Percentiles rank a stretch among this genome's conserved stretches.
Conservation (phyloP, 306 rosid species). For the Inga laurina region DNA sequence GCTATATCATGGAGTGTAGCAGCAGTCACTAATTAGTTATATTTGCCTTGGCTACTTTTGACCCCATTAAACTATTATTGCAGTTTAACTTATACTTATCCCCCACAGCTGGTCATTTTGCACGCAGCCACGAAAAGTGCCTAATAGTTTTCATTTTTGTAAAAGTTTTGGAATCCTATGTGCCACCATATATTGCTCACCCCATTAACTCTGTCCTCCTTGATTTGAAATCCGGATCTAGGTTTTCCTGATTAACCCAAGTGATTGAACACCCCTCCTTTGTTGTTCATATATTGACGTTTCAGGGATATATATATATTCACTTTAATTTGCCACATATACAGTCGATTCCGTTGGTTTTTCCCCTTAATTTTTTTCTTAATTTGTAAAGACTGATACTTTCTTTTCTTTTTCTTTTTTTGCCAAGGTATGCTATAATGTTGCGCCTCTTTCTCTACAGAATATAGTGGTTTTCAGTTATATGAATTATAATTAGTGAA, state of each 20-base stretch:
- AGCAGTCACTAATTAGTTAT: conserved; percentile 77
- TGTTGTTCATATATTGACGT: neutral
- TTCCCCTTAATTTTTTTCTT: neutral
- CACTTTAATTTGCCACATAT: too few species aligned
- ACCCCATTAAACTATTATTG: conserved; percentile 48
- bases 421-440: neutral
- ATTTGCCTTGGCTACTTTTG: conserved; percentile 53
- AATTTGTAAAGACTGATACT: too few species aligned
- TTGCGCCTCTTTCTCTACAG: neutral
- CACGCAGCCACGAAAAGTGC: conserved; percentile 53
- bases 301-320: too few species aligned
- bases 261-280: conserved; percentile 8
- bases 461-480: neutral
- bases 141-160: conserved; percentile 29
- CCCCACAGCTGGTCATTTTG: conserved; percentile 56
- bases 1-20: conserved; percentile 93
- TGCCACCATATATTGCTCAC: conserved; percentile 28
- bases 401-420: too few species aligned
- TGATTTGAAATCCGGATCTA: conserved; percentile 10
- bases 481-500: neutral
- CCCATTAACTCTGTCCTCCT: conserved; percentile 5
- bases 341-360: neutral
- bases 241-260: conserved; percentile 36
- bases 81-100: conserved; percentile 36
- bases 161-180: conserved; percentile 90